A percentile compares a stretch with the other conserved stretches of the same genome.
Evolutionary conservation across 2,329 filamentous ascomycete genomes (phyloP).

Genomic region (Aspergillus cejpii): DNA sequence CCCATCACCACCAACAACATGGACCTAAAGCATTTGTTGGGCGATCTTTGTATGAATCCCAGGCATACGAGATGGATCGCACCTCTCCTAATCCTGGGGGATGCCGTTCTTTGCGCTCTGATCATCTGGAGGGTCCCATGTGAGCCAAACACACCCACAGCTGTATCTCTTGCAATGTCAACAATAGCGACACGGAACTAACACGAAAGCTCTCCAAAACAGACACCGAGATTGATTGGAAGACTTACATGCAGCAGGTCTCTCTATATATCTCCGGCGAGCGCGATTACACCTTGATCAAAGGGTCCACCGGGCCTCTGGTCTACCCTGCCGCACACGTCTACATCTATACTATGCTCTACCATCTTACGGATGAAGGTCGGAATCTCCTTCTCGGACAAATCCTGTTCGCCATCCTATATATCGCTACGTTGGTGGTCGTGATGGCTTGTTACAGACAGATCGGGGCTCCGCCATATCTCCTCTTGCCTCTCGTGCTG

Average conservation of each 20-base stretch:
- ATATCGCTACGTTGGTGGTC: conserved; percentile 65
- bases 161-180: conserved; percentile 5
- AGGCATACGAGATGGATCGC: conserved; percentile 57
- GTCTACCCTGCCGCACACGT: conserved; percentile 95
- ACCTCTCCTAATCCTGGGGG: conserved; percentile 60
- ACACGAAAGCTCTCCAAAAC: conserved; percentile 24
- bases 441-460: conserved; percentile 72
- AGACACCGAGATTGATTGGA: conserved; percentile 99
- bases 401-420: conserved; percentile 70
- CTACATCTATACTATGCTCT: conserved; percentile 77
- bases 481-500: conserved; percentile 76
- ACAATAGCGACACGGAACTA: conserved; percentile 7
- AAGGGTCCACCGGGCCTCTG: conserved; percentile 82
- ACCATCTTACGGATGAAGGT: conserved; percentile 69
- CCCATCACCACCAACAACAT: conserved; percentile 18
- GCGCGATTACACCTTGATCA: conserved; percentile 77
- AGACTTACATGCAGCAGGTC: conserved; percentile 93
- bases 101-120: conserved; percentile 63
- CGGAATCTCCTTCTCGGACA: conserved; percentile 74
- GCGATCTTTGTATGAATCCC: conserved; percentile 47
- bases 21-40: conserved; percentile 28
- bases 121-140: conserved; percentile 79
- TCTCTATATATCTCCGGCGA: conserved; percentile 73
- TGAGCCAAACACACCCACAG: conserved; percentile 42
- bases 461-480: conserved; percentile 61